These are phyloP conservation scores for Magnusiomyces paraingens DNA, from an alignment of 1,139 yeast species.

Conservation along the genomic window DNA sequence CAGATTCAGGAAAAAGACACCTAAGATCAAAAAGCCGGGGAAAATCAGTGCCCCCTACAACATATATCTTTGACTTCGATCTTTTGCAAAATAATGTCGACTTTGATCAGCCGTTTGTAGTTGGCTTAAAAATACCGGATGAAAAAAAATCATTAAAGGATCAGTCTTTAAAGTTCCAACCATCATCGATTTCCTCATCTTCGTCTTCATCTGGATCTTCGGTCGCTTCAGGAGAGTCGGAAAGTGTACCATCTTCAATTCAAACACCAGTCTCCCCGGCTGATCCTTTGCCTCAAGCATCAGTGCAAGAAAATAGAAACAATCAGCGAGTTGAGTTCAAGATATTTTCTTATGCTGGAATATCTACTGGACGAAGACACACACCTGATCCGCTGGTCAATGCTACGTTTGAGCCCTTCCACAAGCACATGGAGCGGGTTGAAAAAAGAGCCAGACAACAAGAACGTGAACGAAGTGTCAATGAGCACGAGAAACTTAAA, in stretches of 20 bases:
- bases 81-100: neutral
- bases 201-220: too few species aligned
- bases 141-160: too few species aligned
- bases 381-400: constrained; percentile 11
- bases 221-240: too few species aligned
- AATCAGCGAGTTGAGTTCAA: constrained; percentile 6
- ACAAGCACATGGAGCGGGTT: constrained; percentile 57
- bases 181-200: too few species aligned
- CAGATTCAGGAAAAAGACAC: constrained; percentile 1
- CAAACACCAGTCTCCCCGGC: too few species aligned
- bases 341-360: constrained; percentile 11
- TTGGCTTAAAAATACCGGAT: too few species aligned
- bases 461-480: constrained; percentile 46
- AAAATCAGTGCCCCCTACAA: neutral
- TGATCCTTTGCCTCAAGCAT: too few species aligned
- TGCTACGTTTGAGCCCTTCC: constrained; percentile 36
- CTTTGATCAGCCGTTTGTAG: too few species aligned
- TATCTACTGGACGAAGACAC: constrained; percentile 13
- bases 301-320: too few species aligned
- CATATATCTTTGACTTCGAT: constrained; percentile 5
- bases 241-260: too few species aligned
- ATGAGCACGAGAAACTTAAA: constrained; percentile 47
- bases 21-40: constrained; percentile 1
- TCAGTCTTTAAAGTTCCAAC: too few species aligned
- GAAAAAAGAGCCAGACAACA: constrained; percentile 56